Evolutionary conservation across 371 early-diverging fungal genomes (phyloP).

Genomic region (Apophysomyces sp.): DNA sequence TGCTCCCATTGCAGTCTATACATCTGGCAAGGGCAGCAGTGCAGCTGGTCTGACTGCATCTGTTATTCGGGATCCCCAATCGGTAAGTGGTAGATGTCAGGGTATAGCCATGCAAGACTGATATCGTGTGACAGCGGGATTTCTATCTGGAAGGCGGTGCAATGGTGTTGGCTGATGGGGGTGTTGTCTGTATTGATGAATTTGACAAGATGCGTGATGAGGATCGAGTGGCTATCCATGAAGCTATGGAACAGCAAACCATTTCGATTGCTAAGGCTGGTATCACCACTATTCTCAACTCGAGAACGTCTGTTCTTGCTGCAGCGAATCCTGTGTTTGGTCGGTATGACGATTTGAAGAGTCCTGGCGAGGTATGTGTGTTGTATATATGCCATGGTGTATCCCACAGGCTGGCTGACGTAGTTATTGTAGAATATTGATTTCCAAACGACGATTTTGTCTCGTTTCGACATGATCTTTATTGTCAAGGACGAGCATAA

Average conservation of each 20-base stretch:
- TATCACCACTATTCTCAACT: constrained; percentile 99
- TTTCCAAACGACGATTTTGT: constrained; percentile 98
- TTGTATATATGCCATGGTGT: background rate
- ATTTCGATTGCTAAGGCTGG: constrained; percentile 99
- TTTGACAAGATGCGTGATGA: constrained; percentile 99
- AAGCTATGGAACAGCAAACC: constrained; percentile 99
- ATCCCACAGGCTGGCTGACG: too few relatives aligned
- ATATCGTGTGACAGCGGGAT: constrained; percentile 64
- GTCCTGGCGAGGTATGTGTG: constrained; percentile 79
- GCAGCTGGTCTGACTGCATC: constrained; percentile 99
- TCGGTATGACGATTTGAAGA: constrained; percentile 98
- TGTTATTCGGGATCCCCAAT: constrained; percentile 89
- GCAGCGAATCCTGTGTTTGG: constrained; percentile 99
- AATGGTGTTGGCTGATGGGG: constrained; percentile 99
- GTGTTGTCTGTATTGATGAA: constrained; percentile 99
- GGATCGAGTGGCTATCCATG: constrained; percentile 99
- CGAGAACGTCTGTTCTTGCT: constrained; percentile 97
- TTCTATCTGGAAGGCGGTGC: constrained; percentile 99
- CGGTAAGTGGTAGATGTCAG: constrained; percentile 51
- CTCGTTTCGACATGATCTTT: constrained; percentile 98
- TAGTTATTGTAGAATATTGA: constrained; percentile 87
- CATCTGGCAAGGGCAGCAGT: constrained; percentile 97
- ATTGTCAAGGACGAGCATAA: constrained; percentile 93
- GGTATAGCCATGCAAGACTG: background rate
- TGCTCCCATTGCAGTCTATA: constrained; percentile 97